These are phyloP conservation scores for Trichomonas gallinae DNA, from an alignment of 208 protist genomes.

Conservation along the genomic window DNA sequence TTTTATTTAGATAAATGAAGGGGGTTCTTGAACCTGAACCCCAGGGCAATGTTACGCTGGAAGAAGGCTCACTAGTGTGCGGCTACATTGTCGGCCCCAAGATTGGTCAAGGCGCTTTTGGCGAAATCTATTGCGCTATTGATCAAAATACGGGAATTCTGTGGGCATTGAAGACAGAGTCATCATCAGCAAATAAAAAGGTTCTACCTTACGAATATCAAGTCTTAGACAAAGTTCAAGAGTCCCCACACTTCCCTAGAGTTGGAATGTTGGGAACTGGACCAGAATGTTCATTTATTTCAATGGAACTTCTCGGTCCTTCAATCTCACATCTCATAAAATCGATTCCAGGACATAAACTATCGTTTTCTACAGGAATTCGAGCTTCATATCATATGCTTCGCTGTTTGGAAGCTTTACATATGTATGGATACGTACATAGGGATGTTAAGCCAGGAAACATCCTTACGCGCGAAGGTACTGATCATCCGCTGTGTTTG, in stretches of 20 bases:
- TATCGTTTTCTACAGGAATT: background rate
- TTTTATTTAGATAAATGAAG: too few relatives aligned
- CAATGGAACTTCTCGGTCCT: background rate
- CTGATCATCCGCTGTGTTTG: background rate
- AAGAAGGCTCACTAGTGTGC: background rate
- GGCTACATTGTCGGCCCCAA: background rate
- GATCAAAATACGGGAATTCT: background rate
- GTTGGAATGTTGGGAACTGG: background rate
- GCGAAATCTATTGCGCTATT: background rate
- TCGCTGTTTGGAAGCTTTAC: background rate
- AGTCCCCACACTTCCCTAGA: background rate
- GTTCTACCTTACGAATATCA: background rate
- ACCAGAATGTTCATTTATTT: background rate
- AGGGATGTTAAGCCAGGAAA: conserved; percentile 9
- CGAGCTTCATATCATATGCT: background rate
- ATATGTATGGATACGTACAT: background rate
- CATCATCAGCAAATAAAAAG: background rate
- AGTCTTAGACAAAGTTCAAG: background rate
- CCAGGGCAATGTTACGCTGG: background rate
- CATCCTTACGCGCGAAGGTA: background rate
- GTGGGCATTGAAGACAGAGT: background rate
- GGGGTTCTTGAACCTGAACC: background rate
- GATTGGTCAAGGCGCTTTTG: background rate
- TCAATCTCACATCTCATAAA: background rate
- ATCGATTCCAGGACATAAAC: background rate